Evolutionary conservation across 2,329 filamentous ascomycete genomes (phyloP).

Genomic region (Venturia aucupariae): DNA sequence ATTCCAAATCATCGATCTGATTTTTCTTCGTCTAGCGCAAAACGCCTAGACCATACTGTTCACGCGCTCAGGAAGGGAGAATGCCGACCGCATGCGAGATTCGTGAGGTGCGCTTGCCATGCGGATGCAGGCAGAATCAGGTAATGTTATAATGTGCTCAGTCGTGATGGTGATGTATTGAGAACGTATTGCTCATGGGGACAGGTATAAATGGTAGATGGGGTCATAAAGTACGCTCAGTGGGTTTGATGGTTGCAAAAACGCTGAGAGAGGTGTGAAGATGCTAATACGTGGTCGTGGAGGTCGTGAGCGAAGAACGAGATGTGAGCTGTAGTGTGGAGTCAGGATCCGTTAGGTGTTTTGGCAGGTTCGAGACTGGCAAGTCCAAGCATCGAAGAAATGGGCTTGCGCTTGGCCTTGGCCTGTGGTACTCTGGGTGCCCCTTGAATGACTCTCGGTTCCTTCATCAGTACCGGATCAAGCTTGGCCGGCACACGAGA

Average conservation of each 20-base stretch:
- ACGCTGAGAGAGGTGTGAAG: background rate
- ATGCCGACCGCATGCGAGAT: background rate
- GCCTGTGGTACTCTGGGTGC: constrained; percentile 54
- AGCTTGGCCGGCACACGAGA: constrained; percentile 65
- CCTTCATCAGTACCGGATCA: constrained; percentile 80
- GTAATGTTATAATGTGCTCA: background rate
- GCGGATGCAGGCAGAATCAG: background rate
- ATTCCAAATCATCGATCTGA: constrained; percentile 1
- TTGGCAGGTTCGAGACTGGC: background rate
- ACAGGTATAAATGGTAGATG: background rate
- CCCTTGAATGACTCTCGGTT: constrained; percentile 81
- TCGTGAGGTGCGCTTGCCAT: background rate
- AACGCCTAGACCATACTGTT: background rate
- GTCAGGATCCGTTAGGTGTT: background rate
- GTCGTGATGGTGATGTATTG: constrained; percentile 2
- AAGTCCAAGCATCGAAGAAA: constrained; percentile 1
- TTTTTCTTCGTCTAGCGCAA: background rate
- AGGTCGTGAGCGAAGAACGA: background rate
- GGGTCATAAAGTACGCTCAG: background rate
- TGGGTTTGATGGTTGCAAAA: background rate
- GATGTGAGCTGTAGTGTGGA: background rate
- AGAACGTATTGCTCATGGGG: background rate
- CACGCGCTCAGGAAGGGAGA: background rate
- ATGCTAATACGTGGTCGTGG: background rate
- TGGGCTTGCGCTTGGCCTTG: constrained; percentile 35